Evolutionary conservation across 2,329 filamentous ascomycete genomes (phyloP).

Genomic region (Aspergillus oerlinghausenensis): DNA sequence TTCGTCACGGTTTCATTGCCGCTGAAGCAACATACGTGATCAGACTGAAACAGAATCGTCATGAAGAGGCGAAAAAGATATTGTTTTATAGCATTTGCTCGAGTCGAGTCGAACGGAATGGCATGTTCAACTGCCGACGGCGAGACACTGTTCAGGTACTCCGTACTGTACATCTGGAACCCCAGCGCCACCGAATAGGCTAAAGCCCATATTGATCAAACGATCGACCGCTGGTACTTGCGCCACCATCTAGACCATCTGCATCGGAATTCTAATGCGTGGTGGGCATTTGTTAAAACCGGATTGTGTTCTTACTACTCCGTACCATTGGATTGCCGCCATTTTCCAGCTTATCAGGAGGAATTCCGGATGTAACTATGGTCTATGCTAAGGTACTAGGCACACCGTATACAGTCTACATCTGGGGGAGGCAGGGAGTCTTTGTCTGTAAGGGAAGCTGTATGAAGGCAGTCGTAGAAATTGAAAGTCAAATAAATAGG

Average conservation of each 20-base stretch:
- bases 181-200: background rate
- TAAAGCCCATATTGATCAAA: slow-evolving; percentile 9
- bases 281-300: background rate
- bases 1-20: background rate
- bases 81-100: too few relatives aligned
- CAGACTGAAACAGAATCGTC: background rate
- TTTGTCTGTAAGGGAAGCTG: background rate
- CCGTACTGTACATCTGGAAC: background rate
- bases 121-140: background rate
- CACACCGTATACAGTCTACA: background rate
- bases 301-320: background rate
- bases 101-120: background rate
- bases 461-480: background rate
- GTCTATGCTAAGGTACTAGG: too few relatives aligned
- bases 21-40: background rate
- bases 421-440: background rate
- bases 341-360: background rate
- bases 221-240: slow-evolving; percentile 7
- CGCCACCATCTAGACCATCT: slow-evolving; percentile 12
- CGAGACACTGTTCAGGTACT: background rate
- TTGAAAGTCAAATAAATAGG: background rate
- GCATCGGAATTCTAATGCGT: background rate
- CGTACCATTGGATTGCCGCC: background rate
- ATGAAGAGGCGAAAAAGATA: background rate
- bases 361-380: background rate